A percentile compares a stretch with the other conserved stretches of the same genome.
Evolutionary conservation across 2,329 filamentous ascomycete genomes (phyloP).

Genomic region (Tolypocladium guangdongense): DNA sequence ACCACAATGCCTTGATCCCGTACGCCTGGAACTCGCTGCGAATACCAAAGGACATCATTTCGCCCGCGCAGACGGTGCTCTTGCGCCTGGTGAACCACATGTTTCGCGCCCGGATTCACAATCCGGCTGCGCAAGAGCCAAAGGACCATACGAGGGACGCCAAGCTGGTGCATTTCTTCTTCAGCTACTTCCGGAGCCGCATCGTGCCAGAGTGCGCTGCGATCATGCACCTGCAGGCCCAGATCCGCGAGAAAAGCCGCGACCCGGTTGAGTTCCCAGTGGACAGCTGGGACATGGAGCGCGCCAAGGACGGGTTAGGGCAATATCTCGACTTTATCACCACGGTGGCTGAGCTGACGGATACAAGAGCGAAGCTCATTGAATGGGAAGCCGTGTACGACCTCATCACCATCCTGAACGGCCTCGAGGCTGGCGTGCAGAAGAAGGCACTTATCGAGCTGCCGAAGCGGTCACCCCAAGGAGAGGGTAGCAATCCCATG

Average conservation of each 20-base stretch:
- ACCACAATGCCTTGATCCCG: conserved; percentile 79
- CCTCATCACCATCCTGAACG: conserved; percentile 74
- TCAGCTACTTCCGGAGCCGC: conserved; percentile 81
- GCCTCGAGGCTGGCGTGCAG: conserved; percentile 77
- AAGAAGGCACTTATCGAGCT: conserved; percentile 58
- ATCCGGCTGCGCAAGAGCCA: conserved; percentile 29
- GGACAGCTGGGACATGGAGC: conserved; percentile 95
- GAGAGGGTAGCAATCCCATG: conserved; percentile 17
- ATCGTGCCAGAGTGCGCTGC: conserved; percentile 91
- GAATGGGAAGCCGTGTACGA: conserved; percentile 90
- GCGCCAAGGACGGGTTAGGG: conserved; percentile 87
- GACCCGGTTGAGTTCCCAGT: conserved; percentile 83
- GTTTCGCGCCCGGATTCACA: conserved; percentile 49
- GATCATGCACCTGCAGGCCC: conserved; percentile 86
- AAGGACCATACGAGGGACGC: conserved; percentile 45
- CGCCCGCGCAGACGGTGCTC: conserved; percentile 85
- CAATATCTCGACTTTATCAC: conserved; percentile 93
- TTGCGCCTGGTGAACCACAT: conserved; percentile 86
- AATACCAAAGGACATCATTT: conserved; percentile 92
- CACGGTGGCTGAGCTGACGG: conserved; percentile 74
- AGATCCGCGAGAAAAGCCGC: conserved; percentile 67
- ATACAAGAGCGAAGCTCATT: conserved; percentile 74
- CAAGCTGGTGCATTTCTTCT: conserved; percentile 74
- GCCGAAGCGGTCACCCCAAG: conserved; percentile 17
- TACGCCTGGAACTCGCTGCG: conserved; percentile 87